Evolutionary conservation across 1,284 basidiomycete genomes (phyloP).

Genomic region (Phlebopus sp.): DNA sequence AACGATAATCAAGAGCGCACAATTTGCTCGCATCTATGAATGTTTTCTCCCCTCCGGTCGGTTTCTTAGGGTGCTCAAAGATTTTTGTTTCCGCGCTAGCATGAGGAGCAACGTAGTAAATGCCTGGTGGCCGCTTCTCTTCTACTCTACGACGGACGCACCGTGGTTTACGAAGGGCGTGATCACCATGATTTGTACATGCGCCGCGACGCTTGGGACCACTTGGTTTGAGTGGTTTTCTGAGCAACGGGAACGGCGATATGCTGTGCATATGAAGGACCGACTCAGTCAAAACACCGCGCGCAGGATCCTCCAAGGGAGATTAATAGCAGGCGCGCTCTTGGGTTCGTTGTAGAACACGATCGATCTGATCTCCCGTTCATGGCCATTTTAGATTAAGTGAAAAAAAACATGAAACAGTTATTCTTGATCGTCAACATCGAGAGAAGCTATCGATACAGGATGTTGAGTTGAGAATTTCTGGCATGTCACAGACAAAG

Average conservation of each 20-base stretch:
- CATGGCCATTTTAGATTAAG: background rate
- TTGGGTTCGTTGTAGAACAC: background rate
- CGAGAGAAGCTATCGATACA: constrained; percentile 24
- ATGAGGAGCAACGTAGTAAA: constrained; percentile 74
- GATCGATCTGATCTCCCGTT: background rate
- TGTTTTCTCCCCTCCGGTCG: background rate
- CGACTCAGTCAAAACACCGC: background rate
- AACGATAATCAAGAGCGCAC: constrained; percentile 66
- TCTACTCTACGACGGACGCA: constrained; percentile 66
- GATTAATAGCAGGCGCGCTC: background rate
- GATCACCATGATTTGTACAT: constrained; percentile 63
- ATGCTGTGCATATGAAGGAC: background rate
- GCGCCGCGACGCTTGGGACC: constrained; percentile 50
- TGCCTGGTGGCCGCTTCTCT: constrained; percentile 68
- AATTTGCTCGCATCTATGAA: constrained; percentile 69
- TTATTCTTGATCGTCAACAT: constrained; percentile 7
- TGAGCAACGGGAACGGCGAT: constrained; percentile 44
- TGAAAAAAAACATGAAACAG: background rate
- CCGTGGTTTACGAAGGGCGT: constrained; percentile 62
- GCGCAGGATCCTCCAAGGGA: background rate
- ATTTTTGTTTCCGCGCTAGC: constrained; percentile 31
- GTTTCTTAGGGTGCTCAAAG: constrained; percentile 2
- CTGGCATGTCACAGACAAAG: constrained; percentile 6
- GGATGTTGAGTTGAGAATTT: constrained; percentile 5
- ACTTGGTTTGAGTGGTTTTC: constrained; percentile 59